A percentile compares a stretch with the other conserved stretches of the same genome.
These are phyloP conservation scores for Fusarium sp. DNA, from an alignment of 2,329 filamentous ascomycete species.

Conservation along the genomic window DNA sequence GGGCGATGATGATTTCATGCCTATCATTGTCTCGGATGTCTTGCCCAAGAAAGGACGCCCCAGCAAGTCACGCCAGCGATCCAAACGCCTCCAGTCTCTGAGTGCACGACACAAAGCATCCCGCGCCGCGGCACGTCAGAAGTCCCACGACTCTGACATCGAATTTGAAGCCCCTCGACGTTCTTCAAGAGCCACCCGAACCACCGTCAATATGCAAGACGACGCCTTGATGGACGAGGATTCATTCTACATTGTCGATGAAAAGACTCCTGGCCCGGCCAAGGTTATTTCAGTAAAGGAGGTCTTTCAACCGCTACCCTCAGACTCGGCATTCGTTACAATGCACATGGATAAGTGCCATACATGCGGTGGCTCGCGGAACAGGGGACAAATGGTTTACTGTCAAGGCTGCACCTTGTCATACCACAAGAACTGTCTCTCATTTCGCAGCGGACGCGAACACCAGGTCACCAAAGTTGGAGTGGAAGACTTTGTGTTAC, in stretches of 20 bases:
- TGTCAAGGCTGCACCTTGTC: slow-evolving; percentile 90
- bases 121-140: slow-evolving; percentile 21
- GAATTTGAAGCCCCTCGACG: slow-evolving; percentile 62
- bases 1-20: slow-evolving; percentile 48
- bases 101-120: slow-evolving; percentile 20
- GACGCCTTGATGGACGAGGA: slow-evolving; percentile 66
- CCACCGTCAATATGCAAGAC: slow-evolving; percentile 58
- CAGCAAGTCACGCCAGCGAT: slow-evolving; percentile 32
- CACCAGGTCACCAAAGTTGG: slow-evolving; percentile 88
- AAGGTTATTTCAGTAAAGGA: slow-evolving; percentile 74
- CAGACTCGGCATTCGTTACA: slow-evolving; percentile 70
- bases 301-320: slow-evolving; percentile 69
- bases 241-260: slow-evolving; percentile 58
- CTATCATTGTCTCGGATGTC: slow-evolving; percentile 51
- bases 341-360: slow-evolving; percentile 77
- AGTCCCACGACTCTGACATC: slow-evolving; percentile 55
- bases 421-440: slow-evolving; percentile 85
- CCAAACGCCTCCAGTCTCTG: slow-evolving; percentile 33
- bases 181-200: slow-evolving; percentile 57
- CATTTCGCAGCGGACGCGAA: slow-evolving; percentile 74
- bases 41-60: slow-evolving; percentile 37
- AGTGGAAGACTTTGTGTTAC: slow-evolving; percentile 79
- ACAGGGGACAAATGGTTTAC: slow-evolving; percentile 73
- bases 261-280: slow-evolving; percentile 54
- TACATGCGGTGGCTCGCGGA: slow-evolving; percentile 63